Evolutionary conservation across 192 early-diverging fungal species (phyloP).

Genomic region (Coemansia sp.): DNA sequence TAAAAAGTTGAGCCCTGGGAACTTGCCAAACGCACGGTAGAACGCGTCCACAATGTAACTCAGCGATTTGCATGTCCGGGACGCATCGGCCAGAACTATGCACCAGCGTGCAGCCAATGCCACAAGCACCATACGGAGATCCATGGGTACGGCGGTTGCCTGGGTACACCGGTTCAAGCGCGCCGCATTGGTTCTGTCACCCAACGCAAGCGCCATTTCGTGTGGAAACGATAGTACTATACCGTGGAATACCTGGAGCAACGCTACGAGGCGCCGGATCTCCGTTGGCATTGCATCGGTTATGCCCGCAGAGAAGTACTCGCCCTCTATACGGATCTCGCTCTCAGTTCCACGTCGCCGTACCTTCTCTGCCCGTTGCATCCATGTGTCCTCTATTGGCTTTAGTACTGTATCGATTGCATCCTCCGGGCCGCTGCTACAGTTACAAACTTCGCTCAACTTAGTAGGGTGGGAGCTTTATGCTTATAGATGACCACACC

Average conservation of each 20-base stretch:
- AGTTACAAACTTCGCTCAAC: background rate
- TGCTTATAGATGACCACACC: too few relatives aligned
- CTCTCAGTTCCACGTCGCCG: background rate
- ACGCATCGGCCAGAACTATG: background rate
- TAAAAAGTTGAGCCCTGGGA: slow-evolving; percentile 13
- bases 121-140: slow-evolving; percentile 22
- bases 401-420: slow-evolving; percentile 10
- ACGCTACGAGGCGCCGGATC: slow-evolving; percentile 7
- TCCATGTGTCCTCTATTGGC: slow-evolving; percentile 23
- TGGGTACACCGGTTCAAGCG: slow-evolving; percentile 9
- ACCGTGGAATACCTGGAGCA: slow-evolving; percentile 22
- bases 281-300: slow-evolving; percentile 4
- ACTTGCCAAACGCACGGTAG: slow-evolving; percentile 4
- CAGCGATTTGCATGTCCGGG: slow-evolving; percentile 6
- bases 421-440: slow-evolving; percentile 3
- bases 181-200: slow-evolving; percentile 4
- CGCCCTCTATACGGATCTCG: background rate
- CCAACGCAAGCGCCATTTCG: slow-evolving; percentile 10
- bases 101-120: slow-evolving; percentile 30
- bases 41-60: slow-evolving; percentile 26
- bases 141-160: slow-evolving; percentile 6
- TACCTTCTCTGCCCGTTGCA: slow-evolving; percentile 1
- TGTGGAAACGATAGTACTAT: slow-evolving; percentile 28
- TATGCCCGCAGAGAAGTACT: background rate
- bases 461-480: too few relatives aligned